phyloP scores from a whole-genome alignment of 352 stramenopile species.

The Phytopythium ostracodes region DNA sequence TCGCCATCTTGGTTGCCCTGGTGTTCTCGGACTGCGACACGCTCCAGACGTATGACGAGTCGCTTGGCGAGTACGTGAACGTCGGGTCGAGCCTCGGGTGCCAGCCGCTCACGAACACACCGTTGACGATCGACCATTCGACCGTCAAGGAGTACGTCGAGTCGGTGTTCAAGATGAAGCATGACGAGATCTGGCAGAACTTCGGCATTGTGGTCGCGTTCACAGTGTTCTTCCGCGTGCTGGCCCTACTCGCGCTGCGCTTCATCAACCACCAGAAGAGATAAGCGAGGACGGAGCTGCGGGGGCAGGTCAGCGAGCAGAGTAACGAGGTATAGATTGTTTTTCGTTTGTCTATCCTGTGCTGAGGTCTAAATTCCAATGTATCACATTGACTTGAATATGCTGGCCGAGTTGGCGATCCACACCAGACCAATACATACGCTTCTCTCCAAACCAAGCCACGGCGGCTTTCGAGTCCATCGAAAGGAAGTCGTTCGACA shows the following conservation, averaged over 20 bases:
- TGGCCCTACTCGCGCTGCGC: constrained; percentile 27
- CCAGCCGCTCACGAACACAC: constrained; percentile 15
- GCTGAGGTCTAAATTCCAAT: no score
- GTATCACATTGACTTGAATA: no score
- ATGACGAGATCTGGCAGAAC: constrained; percentile 26
- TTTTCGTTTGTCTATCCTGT: no score
- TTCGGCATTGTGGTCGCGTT: constrained; percentile 18
- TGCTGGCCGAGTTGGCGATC: no score
- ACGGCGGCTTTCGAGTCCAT: no score
- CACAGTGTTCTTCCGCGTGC: constrained; percentile 24
- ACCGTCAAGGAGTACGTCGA: constrained; percentile 31
- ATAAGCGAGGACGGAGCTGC: no score
- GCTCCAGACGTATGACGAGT: constrained; percentile 6
- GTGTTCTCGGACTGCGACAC: constrained; percentile 19
- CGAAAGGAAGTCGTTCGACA: no score
- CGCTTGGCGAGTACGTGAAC: constrained; percentile 8
- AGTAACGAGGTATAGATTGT: no score
- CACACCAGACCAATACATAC: no score
- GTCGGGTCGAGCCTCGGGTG: constrained; percentile 15
- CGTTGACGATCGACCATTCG: constrained; percentile 8
- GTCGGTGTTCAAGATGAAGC: constrained; percentile 23
- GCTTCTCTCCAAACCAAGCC: no score
- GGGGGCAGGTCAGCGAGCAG: no score
- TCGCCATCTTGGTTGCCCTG: constrained; percentile 19
- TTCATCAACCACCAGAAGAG: constrained; percentile 31